Evolutionary conservation across 1,284 basidiomycete genomes (phyloP), one percentile per base, ranked within the genome.

Genomic region (Cutaneotrichosporon sp.): DNA sequence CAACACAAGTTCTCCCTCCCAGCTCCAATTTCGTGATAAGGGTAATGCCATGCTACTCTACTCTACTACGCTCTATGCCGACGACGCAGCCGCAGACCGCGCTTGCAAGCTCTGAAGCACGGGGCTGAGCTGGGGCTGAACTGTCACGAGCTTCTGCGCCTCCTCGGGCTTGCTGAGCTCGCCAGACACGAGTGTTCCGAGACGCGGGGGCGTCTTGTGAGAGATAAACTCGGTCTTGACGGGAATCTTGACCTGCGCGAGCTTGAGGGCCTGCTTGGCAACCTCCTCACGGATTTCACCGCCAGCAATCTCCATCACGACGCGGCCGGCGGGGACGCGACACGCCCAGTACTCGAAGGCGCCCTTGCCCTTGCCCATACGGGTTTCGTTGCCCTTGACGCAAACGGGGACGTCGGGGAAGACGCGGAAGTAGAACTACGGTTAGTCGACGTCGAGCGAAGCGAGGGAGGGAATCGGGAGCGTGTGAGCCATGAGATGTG

Each of bases 281-380:
- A 98, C 85, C 77, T 97, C 94, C 72, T 93, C 90, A 70, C 94
- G 88, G 65, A 99, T 89, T 11, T 90, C 91, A 5, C 85, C 86
- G 6, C 96, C 96, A 0, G 94, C 93, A 71, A 99, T 89, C 78
- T 99, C 97, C 70, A 99, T 92, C 26, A 99, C 86, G 9, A 98
- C 94, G 53, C 91, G 88, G 5, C 95, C 95, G n/a, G 88, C 90
- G 7, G 90, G 88, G 1, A 93, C 93, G 62, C 94, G 94, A 73
- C 91, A 93, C 40, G 95, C 92, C 97, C 96, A 98, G 80, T 87
- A 98, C 78, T 98, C 96, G 74, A 98, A 99, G 0, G 90, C 87
- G 56, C 97, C 97, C 81, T 99, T 99, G 65, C 97, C 97, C 82
- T 98, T 98, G 55, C 96, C 96, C 97, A 99, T 99, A 86, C 97